A percentile compares a stretch with the other conserved stretches of the same genome.
Evolutionary conservation across 306 rosid species (phyloP).

Genomic region (Senna siamea): DNA sequence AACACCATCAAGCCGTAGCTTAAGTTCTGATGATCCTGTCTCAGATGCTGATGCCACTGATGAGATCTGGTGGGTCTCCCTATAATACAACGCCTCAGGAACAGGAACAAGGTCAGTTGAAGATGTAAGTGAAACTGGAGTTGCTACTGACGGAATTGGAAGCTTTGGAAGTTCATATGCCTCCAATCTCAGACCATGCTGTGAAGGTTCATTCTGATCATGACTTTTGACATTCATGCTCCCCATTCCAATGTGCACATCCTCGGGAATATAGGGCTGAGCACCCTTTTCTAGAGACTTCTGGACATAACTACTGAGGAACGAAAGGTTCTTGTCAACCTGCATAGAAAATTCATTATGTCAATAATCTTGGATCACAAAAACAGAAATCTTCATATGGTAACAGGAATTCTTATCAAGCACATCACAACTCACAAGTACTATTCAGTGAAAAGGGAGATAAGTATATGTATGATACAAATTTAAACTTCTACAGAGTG

Average conservation of each 20-base stretch:
- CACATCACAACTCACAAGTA: background rate
- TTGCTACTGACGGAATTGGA: conserved; percentile 52
- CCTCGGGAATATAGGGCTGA: conserved; percentile 72
- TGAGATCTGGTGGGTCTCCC: conserved; percentile 60
- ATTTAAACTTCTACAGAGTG: conserved; percentile 4
- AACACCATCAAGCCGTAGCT: conserved; percentile 83
- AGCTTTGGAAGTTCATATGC: conserved; percentile 86
- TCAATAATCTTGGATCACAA: conserved; percentile 27
- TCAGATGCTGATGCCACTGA: conserved; percentile 55
- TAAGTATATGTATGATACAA: background rate
- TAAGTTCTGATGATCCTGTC: conserved; percentile 60
- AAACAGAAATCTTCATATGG: conserved; percentile 8
- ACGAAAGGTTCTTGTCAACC: conserved; percentile 73
- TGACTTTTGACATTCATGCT: conserved; percentile 55
- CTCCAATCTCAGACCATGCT: conserved; percentile 78
- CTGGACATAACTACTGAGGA: conserved; percentile 68
- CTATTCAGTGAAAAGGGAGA: background rate
- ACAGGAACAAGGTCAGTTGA: conserved; percentile 76
- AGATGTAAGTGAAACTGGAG: conserved; percentile 54
- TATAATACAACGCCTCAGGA: conserved; percentile 61
- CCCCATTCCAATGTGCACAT: conserved; percentile 57
- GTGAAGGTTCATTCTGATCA: conserved; percentile 63
- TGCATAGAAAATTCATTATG: conserved; percentile 46
- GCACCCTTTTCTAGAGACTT: conserved; percentile 76
- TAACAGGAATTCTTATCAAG: conserved; percentile 1